These are phyloP conservation scores for Heterobasidion parviporum DNA, from an alignment of 1,284 basidiomycete species.

Conservation along the genomic window DNA sequence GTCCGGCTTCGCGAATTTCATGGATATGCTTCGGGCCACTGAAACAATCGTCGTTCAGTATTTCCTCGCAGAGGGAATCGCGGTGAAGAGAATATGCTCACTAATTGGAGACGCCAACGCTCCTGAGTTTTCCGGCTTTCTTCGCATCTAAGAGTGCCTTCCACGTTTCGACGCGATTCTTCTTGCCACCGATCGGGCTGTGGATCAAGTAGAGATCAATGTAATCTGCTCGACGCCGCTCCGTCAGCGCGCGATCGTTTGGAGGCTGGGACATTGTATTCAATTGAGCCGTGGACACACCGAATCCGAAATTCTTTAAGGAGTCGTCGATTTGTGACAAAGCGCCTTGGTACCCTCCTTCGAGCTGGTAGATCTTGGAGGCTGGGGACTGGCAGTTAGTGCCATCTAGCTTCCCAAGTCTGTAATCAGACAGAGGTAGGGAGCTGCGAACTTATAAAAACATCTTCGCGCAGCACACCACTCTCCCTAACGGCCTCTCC, in stretches of 20 bases:
- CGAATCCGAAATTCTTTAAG: constrained; percentile 28
- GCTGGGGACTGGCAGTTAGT: constrained; percentile 19
- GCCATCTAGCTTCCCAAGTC: not conserved
- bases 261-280: not conserved
- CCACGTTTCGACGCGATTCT: constrained; percentile 33
- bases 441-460: constrained; percentile 58
- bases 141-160: constrained; percentile 30
- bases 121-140: constrained; percentile 37
- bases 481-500: constrained; percentile 50
- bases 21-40: constrained; percentile 42
- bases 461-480: constrained; percentile 40
- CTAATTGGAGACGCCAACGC: constrained; percentile 56
- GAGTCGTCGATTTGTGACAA: constrained; percentile 29
- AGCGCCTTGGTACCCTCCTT: constrained; percentile 30
- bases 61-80: not conserved
- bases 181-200: constrained; percentile 30
- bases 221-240: constrained; percentile 23
- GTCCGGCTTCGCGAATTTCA: constrained; percentile 32
- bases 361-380: constrained; percentile 33
- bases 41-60: not conserved
- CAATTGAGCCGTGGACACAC: constrained; percentile 16
- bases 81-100: constrained; percentile 12
- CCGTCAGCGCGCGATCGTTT: no score
- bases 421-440: no score
- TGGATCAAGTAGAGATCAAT: constrained; percentile 53